These are phyloP conservation scores for Entophlyctis luteolus DNA, from an alignment of 192 early-diverging fungal species.

Conservation along the genomic window DNA sequence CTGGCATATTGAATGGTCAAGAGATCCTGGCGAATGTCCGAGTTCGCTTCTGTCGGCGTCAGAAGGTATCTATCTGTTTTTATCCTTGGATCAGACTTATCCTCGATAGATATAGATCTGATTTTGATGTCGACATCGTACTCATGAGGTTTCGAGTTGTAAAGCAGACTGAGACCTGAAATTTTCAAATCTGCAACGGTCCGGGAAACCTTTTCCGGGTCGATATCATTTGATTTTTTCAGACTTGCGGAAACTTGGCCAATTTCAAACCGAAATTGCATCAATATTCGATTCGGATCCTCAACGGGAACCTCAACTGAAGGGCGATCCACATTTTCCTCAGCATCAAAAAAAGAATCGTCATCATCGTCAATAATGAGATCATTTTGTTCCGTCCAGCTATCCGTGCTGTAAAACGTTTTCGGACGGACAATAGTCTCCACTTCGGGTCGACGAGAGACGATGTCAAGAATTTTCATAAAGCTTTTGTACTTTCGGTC, in stretches of 20 bases:
- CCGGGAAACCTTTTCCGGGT: conserved; percentile 39
- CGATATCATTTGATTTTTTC: conserved; percentile 50
- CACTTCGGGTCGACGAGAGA: conserved; percentile 29
- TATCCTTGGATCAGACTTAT: conserved; percentile 52
- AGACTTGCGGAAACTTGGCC: conserved; percentile 63
- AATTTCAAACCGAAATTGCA: conserved; percentile 63
- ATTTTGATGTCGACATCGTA: conserved; percentile 72
- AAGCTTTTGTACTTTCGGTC: conserved; percentile 89
- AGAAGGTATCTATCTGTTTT: conserved; percentile 48
- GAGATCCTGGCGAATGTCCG: conserved; percentile 35
- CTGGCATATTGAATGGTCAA: conserved; percentile 69
- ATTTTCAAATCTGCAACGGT: conserved; percentile 65
- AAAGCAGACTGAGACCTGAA: conserved; percentile 64
- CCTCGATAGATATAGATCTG: conserved; percentile 73
- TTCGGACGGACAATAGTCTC: not conserved
- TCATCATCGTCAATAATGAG: conserved; percentile 32
- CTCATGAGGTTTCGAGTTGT: conserved; percentile 68
- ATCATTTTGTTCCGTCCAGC: conserved; percentile 6
- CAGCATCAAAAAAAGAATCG: conserved; percentile 55
- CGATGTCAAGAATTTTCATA: conserved; percentile 74
- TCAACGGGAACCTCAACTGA: not conserved
- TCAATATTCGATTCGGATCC: not conserved
- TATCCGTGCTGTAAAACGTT: conserved; percentile 18
- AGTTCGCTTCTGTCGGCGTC: conserved; percentile 5
- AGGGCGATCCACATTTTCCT: conserved; percentile 43